Evolutionary conservation across 2,329 filamentous ascomycete species (phyloP), one percentile per base, ranked within the genome.

Genomic region (Aspergillus pseudotamarii): DNA sequence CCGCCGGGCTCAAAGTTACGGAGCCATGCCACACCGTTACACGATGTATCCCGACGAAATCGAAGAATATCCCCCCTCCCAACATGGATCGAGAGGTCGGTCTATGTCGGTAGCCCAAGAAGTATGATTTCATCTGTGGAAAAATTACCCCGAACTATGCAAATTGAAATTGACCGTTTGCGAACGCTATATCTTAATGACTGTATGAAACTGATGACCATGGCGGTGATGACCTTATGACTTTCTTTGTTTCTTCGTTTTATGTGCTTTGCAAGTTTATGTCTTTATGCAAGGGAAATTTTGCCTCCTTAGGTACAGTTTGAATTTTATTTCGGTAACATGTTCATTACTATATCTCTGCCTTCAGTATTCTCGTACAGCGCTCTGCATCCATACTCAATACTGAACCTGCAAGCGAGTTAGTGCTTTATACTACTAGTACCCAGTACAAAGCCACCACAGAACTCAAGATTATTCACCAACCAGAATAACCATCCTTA

Each of bases 1-100:
- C 68, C 76, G 83, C 12, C 71, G 73, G 1, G 59, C 68, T 30
- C 69, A 66, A 54, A 76, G 73, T 57, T 65, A 75, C 16, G 66
- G 59, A 9, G 48, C 58, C 9, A 36, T 57, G 14, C 54, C 67
- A 9, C 30, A 1, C 61, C 66, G 14, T 32, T 64, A 72, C n/a
- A 68, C 64, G 4, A 46, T 65, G 16, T 74, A 69, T 65, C 74
- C 74, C 3, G 72, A 76, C 64, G 74, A 77, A 58, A 73, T 75
- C 58, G 74, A 76, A 61, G 68, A 70, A 43, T 67, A 69, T 21
- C 51, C 38, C 45, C 28, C 57, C 6, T 51, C 63, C 8, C 58
- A 57, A 21, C 57, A 54, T 38, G 60, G 60, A 19, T 66, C 61
- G 19, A 59, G 63, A 36, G 19, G 12, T 21, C 61, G 61, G 38